Conservation (phyloP, 2,329 filamentous ascomycete species). For the Purpureocillium takamizusanense region DNA sequence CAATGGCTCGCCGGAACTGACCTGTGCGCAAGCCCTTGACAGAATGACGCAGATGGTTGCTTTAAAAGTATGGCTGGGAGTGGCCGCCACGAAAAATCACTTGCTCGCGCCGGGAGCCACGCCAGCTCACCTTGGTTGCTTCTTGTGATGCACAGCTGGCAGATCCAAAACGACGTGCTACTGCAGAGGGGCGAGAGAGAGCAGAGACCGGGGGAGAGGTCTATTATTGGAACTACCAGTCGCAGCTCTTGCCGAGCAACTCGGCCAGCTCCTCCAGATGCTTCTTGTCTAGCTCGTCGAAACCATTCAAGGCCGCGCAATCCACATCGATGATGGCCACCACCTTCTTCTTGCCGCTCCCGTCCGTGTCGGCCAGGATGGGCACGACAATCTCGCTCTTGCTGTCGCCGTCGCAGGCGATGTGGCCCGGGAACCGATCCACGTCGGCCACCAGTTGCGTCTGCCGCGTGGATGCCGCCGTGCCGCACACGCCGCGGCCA, state of each 20-base stretch:
- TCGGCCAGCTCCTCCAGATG: constrained; percentile 58
- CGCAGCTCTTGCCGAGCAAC: constrained; percentile 50
- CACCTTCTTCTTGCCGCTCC: constrained; percentile 30
- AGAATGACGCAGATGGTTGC: no score
- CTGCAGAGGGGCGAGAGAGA: neutral
- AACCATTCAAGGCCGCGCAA: constrained; percentile 58
- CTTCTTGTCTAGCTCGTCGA: constrained; percentile 57
- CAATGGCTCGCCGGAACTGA: no score
- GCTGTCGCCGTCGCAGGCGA: constrained; percentile 70
- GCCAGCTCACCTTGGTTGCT: no score
- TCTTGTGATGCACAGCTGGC: no score
- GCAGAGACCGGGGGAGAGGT: neutral
- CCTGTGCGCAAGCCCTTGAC: no score
- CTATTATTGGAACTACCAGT: constrained; percentile 41
- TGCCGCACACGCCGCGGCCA: constrained; percentile 66
- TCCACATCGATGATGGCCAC: constrained; percentile 76
- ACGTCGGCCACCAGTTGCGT: constrained; percentile 67
- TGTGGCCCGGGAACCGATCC: constrained; percentile 67
- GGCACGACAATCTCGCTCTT: constrained; percentile 78
- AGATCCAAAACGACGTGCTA: no score
- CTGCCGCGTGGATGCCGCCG: constrained; percentile 47
- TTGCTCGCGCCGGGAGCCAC: no score
- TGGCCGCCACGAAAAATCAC: no score
- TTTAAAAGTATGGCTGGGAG: no score
- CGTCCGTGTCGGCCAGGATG: constrained; percentile 34